Evolutionary conservation across 2,329 filamentous ascomycete species (phyloP).

Genomic region (Nemania sp.): DNA sequence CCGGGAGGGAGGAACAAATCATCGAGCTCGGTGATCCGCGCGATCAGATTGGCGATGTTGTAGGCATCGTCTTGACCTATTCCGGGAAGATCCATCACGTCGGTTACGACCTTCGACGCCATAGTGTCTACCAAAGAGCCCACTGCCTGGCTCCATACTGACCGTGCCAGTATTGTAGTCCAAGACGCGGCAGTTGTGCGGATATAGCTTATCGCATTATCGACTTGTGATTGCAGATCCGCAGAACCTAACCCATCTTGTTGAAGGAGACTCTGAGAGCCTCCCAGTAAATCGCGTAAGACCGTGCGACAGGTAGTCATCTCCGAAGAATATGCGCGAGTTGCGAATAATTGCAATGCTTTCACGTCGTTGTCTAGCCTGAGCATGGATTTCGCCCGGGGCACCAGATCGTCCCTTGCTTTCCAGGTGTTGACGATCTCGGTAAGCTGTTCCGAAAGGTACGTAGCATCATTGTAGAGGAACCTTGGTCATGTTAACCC

Average conservation of each 20-base stretch:
- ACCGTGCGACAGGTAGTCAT: slow-evolving; percentile 65
- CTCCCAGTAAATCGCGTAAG: slow-evolving; percentile 64
- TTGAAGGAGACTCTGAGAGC: slow-evolving; percentile 63
- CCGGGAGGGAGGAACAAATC: slow-evolving; percentile 58
- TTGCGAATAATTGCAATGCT: slow-evolving; percentile 63
- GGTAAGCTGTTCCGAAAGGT: slow-evolving; percentile 62
- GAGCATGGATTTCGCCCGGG: slow-evolving; percentile 57
- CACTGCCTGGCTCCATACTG: slow-evolving; percentile 66
- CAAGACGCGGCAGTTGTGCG: slow-evolving; percentile 59
- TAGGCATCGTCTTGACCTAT: slow-evolving; percentile 69
- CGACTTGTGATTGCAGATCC: slow-evolving; percentile 46
- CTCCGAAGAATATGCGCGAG: slow-evolving; percentile 64
- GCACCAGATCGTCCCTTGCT: slow-evolving; percentile 54
- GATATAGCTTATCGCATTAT: slow-evolving; percentile 58
- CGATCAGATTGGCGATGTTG: slow-evolving; percentile 62
- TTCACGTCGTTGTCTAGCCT: slow-evolving; percentile 64
- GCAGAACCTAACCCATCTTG: slow-evolving; percentile 58
- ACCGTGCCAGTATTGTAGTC: slow-evolving; percentile 62
- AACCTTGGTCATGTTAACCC: slow-evolving; percentile 50
- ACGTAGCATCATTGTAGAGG: slow-evolving; percentile 69
- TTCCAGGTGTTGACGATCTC: slow-evolving; percentile 58
- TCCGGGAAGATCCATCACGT: slow-evolving; percentile 64
- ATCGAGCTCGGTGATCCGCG: slow-evolving; percentile 61
- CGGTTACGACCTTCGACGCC: slow-evolving; percentile 61
- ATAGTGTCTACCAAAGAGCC: slow-evolving; percentile 64